Evolutionary conservation across 305 asterid species (phyloP), one percentile per base, ranked within the genome.

Genomic region (Rubia peregrina): DNA sequence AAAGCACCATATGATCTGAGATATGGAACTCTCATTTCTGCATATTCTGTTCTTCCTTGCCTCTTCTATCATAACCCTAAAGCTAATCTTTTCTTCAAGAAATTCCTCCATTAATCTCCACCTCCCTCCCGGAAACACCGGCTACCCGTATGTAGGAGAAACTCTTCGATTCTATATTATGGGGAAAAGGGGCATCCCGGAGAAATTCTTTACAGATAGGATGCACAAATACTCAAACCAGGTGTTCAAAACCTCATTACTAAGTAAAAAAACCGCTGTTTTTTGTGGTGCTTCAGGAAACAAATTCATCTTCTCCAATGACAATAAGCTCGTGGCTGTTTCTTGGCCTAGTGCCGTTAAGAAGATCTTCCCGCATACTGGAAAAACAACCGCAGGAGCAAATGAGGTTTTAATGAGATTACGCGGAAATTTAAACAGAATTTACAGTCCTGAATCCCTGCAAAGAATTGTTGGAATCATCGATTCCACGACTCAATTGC

Each of bases 111-210:
- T 14, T 14, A 62, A 16, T 2, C 12, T 5, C 2, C 46, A 33
- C 14, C 67, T 62, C 12, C 67, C 67, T 62, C 67, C 67, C 19
- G 67, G 67, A 33, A 33, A 13, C 46, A 62, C 44, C 16, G 67
- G 67, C 33, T 38, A 33, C 12, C 67, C 67, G 6, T 14, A 4
- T 1, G 11, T 36, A 6, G 67, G 67, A 33, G 67, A 62, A 62
- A 62, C 67, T 21, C 3, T 62, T 2, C 21, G 36, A 1, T 62
- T 62, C 46, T 62, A 44, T 24, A 13, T 38, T 3, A 33, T 62
- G 67, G 67, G 67, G 48, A 62, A 36, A 7, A 38, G 8, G 4
- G 67, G 67, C 9, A 62, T 22, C 7, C 46, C 46, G 3, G 67
- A 62, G 33, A 62, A 62, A 2, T 62, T 62, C 3, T 33, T 62